These are phyloP conservation scores for Ustilago xerochloae DNA, from an alignment of 1,284 basidiomycete genomes.

Conservation along the genomic window DNA sequence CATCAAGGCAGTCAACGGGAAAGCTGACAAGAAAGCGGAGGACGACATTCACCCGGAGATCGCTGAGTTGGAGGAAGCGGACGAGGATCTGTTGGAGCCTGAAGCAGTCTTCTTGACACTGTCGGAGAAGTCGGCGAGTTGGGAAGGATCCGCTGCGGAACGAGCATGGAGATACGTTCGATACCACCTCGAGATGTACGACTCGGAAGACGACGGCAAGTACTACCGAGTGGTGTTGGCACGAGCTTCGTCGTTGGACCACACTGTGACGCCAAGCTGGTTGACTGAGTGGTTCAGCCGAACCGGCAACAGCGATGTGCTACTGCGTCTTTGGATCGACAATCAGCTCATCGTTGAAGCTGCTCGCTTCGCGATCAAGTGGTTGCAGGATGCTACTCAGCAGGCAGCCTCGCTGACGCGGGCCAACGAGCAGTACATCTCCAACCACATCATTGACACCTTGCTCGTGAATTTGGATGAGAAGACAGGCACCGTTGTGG, in stretches of 20 bases:
- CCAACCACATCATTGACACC: constrained; percentile 40
- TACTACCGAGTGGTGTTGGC: constrained; percentile 74
- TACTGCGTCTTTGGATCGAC: constrained; percentile 40
- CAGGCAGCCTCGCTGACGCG: constrained; percentile 8
- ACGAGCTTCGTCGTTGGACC: constrained; percentile 20
- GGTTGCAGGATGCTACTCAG: constrained; percentile 24
- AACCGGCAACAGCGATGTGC: constrained; percentile 32
- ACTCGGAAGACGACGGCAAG: constrained; percentile 73
- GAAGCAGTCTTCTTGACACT: constrained; percentile 54
- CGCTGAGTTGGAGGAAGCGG: constrained; percentile 48
- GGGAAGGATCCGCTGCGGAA: constrained; percentile 82
- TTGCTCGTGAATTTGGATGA: constrained; percentile 34
- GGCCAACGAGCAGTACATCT: constrained; percentile 25
- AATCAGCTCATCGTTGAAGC: constrained; percentile 37
- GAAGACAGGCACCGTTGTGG: constrained; percentile 15
- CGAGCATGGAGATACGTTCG: constrained; percentile 90
- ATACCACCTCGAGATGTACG: constrained; percentile 80
- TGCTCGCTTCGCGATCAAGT: constrained; percentile 18
- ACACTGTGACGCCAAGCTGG: constrained; percentile 23
- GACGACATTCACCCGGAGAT: constrained; percentile 44
- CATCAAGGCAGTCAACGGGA: constrained; percentile 3
- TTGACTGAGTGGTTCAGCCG: constrained; percentile 37
- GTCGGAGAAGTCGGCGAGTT: constrained; percentile 72
- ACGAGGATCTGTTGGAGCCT: constrained; percentile 52
- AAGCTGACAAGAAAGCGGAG: constrained; percentile 14